phyloP scores from a whole-genome alignment of 1,284 basidiomycete species.

The Puccinia polysora region DNA sequence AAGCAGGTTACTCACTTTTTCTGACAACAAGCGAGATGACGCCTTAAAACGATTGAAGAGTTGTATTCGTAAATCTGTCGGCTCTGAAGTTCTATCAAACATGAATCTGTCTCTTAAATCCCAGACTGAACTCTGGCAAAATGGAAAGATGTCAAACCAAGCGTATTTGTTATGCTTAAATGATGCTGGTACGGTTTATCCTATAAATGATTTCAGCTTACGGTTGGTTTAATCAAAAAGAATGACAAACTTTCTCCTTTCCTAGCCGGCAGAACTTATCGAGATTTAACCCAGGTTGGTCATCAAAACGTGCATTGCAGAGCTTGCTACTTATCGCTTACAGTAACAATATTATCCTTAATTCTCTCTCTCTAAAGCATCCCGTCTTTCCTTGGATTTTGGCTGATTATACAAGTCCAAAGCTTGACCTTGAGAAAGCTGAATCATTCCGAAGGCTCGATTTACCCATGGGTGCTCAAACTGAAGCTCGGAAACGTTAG shows the following conservation, averaged over 20 bases:
- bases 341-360: neutral
- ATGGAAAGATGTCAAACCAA: slow-evolving; percentile 35
- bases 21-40: slow-evolving; percentile 29
- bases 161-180: slow-evolving; percentile 38
- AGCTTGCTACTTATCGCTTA: slow-evolving; percentile 52
- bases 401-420: slow-evolving; percentile 72
- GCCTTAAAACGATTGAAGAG: slow-evolving; percentile 30
- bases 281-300: slow-evolving; percentile 34
- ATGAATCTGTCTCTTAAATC: slow-evolving; percentile 25
- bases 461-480: slow-evolving; percentile 87
- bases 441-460: slow-evolving; percentile 72
- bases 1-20: slow-evolving; percentile 53
- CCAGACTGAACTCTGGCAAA: slow-evolving; percentile 41
- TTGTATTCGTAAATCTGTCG: slow-evolving; percentile 33
- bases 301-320: slow-evolving; percentile 61
- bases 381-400: slow-evolving; percentile 90
- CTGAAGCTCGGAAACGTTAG: slow-evolving; percentile 58
- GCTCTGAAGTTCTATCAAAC: slow-evolving; percentile 30
- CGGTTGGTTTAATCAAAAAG: too few species aligned
- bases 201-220: neutral
- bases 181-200: slow-evolving; percentile 32
- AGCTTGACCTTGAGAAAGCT: slow-evolving; percentile 65
- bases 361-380: slow-evolving; percentile 52
- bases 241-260: neutral
- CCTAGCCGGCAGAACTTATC: slow-evolving; percentile 39